These are phyloP conservation scores for Chaetomiaceae sp. DNA, from an alignment of 2,329 filamentous ascomycete genomes.

Conservation along the genomic window DNA sequence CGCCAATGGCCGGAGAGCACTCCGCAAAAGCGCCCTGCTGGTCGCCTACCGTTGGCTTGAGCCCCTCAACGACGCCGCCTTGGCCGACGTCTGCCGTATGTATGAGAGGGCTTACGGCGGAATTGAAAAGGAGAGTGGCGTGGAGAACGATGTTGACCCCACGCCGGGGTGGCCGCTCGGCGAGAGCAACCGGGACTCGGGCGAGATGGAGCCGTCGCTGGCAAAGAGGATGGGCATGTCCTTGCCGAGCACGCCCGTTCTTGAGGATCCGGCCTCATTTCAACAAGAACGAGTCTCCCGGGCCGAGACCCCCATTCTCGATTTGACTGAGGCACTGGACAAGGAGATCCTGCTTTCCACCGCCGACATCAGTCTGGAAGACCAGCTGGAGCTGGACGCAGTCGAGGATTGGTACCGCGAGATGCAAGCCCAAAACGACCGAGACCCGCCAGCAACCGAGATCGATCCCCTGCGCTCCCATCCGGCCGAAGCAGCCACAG, in stretches of 20 bases:
- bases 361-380: slow-evolving; percentile 9
- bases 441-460: not conserved
- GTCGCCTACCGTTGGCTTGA: slow-evolving; percentile 56
- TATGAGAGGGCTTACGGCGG: slow-evolving; percentile 25
- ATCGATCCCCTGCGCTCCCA: slow-evolving; percentile 16
- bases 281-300: not conserved
- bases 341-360: slow-evolving; percentile 18
- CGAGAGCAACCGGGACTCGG: not conserved
- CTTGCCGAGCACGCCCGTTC: not conserved
- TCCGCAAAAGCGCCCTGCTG: slow-evolving; percentile 49
- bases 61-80: slow-evolving; percentile 42
- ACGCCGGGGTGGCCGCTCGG: slow-evolving; percentile 17
- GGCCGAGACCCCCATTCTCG: not conserved
- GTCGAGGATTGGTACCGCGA: slow-evolving; percentile 27
- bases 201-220: slow-evolving; percentile 12
- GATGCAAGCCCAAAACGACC: slow-evolving; percentile 9
- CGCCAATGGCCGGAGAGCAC: slow-evolving; percentile 45
- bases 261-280: not conserved
- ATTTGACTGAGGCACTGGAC: slow-evolving; percentile 10
- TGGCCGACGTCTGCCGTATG: slow-evolving; percentile 45
- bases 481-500: not conserved
- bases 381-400: slow-evolving; percentile 22
- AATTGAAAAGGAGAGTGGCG: slow-evolving; percentile 20
- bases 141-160: slow-evolving; percentile 25
- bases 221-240: not conserved